Evolutionary conservation across 1,139 yeast species (phyloP), one percentile per base, ranked within the genome.

Genomic region (Candida dubliniensis): DNA sequence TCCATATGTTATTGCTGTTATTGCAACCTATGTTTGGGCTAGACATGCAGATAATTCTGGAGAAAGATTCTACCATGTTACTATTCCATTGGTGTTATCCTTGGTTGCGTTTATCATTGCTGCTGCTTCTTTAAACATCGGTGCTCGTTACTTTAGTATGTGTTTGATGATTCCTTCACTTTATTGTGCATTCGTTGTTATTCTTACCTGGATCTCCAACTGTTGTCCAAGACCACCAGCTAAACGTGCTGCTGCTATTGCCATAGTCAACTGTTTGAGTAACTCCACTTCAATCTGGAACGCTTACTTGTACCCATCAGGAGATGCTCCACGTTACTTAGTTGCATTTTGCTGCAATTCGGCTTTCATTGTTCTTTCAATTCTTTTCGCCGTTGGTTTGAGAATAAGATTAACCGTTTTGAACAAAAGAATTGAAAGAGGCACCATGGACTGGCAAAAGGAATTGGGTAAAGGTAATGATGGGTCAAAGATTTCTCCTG

Each of bases 101-200:
- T 58, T 79, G 50, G 54, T 69, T 3, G 71, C 83, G 0, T 80
- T 79, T 53, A 73, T 80, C 44, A 79, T 80, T 34, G 71, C 82
- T 0, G 81, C 76, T 10, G 63, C 84, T 1, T 76, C 83, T 1
- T 61, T 76, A 45, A 77, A 79, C 53, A 75, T 78, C 2, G 84
- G 79, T 5, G 83, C 84, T 2, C 66, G 85, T 47, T 80, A 80
- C 52, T 77, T 79, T 49, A 76, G 84, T 36, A 80, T 80, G 84
- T 76, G 82, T 59, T 64, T 80, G 45, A 77, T 80, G 82, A 76
- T 80, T 46, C 82, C 82, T 32, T 71, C 79, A 1, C 60, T 79
- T 44, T 79, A 79, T 56, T 77, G 82, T 56, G 72, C 83, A 0
- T 80, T 77, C 57, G 77, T 81, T 13, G 72, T 76, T 4, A 74